Evolutionary conservation across 2,329 filamentous ascomycete genomes (phyloP).

Genomic region (Endoconidiophora laricicola): DNA sequence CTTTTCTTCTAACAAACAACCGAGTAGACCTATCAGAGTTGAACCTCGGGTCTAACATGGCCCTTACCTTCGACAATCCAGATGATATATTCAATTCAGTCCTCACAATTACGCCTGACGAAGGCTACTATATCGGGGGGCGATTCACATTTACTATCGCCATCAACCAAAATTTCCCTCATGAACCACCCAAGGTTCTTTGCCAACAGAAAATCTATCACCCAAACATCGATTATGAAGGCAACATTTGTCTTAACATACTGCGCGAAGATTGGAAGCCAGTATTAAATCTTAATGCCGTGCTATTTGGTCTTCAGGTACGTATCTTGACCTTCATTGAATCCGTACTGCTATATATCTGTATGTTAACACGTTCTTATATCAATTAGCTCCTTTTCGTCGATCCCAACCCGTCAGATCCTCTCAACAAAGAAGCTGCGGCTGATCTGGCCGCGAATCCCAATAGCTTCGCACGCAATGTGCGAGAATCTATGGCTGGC

Average conservation of each 20-base stretch:
- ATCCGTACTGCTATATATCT: not conserved
- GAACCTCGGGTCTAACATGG: conserved; percentile 63
- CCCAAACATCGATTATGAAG: conserved; percentile 93
- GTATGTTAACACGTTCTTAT: not conserved
- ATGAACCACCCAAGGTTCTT: conserved; percentile 93
- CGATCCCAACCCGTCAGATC: conserved; percentile 90
- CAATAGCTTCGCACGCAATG: conserved; percentile 83
- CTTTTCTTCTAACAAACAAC: not conserved
- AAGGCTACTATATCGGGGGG: conserved; percentile 76
- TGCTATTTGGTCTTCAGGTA: conserved; percentile 85
- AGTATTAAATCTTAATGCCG: conserved; percentile 87
- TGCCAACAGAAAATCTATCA: conserved; percentile 98
- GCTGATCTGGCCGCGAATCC: conserved; percentile 76
- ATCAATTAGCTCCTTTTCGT: conserved; percentile 72
- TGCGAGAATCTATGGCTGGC: conserved; percentile 67
- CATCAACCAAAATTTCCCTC: conserved; percentile 89
- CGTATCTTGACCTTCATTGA: conserved; percentile 13
- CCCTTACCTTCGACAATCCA: conserved; percentile 62
- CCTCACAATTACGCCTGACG: conserved; percentile 68
- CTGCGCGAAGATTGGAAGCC: conserved; percentile 98
- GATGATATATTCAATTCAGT: conserved; percentile 77
- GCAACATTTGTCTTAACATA: conserved; percentile 96
- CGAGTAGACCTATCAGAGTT: conserved; percentile 61
- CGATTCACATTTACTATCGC: conserved; percentile 78
- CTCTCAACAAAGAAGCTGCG: conserved; percentile 95